phyloP scores from a whole-genome alignment of 2,329 filamentous ascomycete genomes.

The Beauveria caledonica region DNA sequence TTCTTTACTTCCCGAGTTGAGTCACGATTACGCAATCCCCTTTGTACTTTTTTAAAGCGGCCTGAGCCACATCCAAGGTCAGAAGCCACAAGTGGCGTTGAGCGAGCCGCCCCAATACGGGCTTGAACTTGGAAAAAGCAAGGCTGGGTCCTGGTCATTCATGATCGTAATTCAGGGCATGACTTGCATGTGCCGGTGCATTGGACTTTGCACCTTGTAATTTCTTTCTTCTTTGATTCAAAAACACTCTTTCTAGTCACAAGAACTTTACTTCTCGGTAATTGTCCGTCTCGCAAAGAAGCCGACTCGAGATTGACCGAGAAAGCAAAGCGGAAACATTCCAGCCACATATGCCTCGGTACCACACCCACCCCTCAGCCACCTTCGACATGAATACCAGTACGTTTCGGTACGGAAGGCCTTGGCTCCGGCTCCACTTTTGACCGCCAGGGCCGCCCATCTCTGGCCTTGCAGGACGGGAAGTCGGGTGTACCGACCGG shows the following conservation, averaged over 20 bases:
- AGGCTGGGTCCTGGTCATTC: background rate
- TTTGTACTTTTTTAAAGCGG: background rate
- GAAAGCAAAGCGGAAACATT: background rate
- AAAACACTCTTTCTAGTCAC: too few species aligned
- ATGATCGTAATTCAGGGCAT: background rate
- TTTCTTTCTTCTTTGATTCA: background rate
- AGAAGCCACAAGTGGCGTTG: background rate
- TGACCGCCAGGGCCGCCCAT: background rate
- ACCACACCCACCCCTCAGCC: background rate
- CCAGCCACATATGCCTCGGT: background rate
- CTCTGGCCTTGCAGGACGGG: background rate
- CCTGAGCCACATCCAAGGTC: background rate
- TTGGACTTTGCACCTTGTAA: too few species aligned
- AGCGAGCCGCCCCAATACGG: background rate
- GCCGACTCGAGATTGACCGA: background rate
- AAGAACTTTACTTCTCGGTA: too few species aligned
- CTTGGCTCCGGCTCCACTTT: constrained; percentile 7
- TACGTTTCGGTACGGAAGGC: background rate
- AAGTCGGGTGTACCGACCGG: too few species aligned
- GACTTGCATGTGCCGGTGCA: background rate
- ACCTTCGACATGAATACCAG: background rate
- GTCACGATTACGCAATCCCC: constrained; percentile 9
- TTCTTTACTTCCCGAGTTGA: background rate
- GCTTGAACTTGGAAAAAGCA: too few species aligned
- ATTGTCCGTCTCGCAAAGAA: background rate